A percentile compares a stretch with the other conserved stretches of the same genome.
phyloP scores from a whole-genome alignment of 129 eudicot genomes.

The Rutidosis leptorrhynchoides region DNA sequence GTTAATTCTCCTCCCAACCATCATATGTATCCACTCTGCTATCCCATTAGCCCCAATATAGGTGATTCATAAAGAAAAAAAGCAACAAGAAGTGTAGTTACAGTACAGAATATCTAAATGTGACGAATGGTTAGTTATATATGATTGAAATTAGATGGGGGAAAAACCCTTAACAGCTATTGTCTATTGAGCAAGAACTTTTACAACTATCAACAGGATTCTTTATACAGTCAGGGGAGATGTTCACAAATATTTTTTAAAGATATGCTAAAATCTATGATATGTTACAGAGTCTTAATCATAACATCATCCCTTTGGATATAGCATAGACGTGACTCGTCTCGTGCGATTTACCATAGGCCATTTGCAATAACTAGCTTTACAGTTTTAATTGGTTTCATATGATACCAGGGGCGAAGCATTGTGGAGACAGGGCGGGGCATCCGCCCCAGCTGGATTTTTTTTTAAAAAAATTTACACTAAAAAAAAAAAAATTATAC shows the following conservation, averaged over 20 bases:
- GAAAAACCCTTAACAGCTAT: too few relatives aligned
- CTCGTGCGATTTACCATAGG: neutral
- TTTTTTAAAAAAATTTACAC: too few relatives aligned
- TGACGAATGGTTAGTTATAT: neutral
- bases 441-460: too few relatives aligned
- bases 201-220: too few relatives aligned
- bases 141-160: neutral
- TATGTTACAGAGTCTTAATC: neutral
- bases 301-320: neutral
- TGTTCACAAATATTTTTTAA: neutral
- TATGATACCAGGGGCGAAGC: too few relatives aligned
- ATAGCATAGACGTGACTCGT: too few relatives aligned
- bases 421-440: too few relatives aligned
- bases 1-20: neutral
- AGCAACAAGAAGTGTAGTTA: neutral
- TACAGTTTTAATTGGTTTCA: neutral
- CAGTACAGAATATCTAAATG: neutral
- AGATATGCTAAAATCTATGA: constrained; percentile 2
- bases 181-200: too few relatives aligned
- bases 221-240: neutral
- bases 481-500: too few relatives aligned
- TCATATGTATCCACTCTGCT: neutral
- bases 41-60: neutral
- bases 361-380: neutral
- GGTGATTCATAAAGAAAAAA: neutral